phyloP scores from a whole-genome alignment of 495 filamentous ascomycete species.

The Hyaloscypha finlandica region DNA sequence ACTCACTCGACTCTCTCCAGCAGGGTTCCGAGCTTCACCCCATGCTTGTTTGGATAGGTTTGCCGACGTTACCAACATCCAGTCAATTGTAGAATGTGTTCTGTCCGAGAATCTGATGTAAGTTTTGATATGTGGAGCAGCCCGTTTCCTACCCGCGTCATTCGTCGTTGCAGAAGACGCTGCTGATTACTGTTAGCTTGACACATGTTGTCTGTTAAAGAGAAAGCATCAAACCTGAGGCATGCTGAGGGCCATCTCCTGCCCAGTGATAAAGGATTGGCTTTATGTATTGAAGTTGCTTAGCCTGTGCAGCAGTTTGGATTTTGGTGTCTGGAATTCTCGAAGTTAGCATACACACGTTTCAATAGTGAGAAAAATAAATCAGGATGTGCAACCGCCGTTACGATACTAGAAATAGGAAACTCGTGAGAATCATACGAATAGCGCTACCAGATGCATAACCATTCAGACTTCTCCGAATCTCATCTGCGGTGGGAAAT shows the following conservation, averaged over 20 bases:
- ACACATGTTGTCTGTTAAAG: background rate
- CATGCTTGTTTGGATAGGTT: slow-evolving; percentile 90
- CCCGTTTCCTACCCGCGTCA: slow-evolving; percentile 61
- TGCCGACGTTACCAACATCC: slow-evolving; percentile 81
- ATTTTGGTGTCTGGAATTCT: slow-evolving; percentile 59
- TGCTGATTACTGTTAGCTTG: background rate
- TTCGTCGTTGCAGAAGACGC: background rate
- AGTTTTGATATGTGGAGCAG: slow-evolving; percentile 90
- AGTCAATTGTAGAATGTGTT: slow-evolving; percentile 62
- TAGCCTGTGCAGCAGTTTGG: slow-evolving; percentile 64
- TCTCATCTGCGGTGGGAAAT: slow-evolving; percentile 79
- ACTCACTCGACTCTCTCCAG: slow-evolving; percentile 65
- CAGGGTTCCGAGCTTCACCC: slow-evolving; percentile 61
- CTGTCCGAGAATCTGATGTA: slow-evolving; percentile 70
- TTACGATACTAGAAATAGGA: background rate
- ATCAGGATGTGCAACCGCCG: no score
- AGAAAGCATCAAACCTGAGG: slow-evolving; percentile 18
- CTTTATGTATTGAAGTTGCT: slow-evolving; percentile 73
- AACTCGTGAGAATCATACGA: slow-evolving; percentile 31
- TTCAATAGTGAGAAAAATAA: no score
- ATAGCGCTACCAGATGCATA: slow-evolving; percentile 79
- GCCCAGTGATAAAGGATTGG: slow-evolving; percentile 76
- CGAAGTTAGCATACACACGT: background rate
- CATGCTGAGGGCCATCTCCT: slow-evolving; percentile 50
- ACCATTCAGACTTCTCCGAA: slow-evolving; percentile 77